These are phyloP conservation scores for Saccharomycopsis oosterbeekiorum DNA, from an alignment of 805 yeast species.

Conservation along the genomic window DNA sequence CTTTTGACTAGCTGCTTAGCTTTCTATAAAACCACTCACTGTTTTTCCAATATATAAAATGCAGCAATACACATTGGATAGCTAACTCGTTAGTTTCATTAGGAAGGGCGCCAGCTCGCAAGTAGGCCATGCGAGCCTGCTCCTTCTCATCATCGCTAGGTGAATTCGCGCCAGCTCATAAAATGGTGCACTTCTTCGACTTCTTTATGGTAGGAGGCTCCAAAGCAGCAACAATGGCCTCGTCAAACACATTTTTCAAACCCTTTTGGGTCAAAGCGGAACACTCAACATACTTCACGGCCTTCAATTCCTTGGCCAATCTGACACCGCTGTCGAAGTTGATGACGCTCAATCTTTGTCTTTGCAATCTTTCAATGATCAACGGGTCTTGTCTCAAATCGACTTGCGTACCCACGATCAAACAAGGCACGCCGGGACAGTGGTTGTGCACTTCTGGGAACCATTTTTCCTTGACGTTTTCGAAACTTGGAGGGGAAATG, in stretches of 20 bases:
- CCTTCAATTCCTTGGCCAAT: constrained; percentile 87
- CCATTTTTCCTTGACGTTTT: constrained; percentile 97
- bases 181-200: constrained; percentile 73
- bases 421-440: constrained; percentile 96
- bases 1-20: neutral
- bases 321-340: constrained; percentile 82
- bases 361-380: constrained; percentile 77
- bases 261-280: constrained; percentile 97
- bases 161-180: constrained; percentile 28
- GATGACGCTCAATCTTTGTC: constrained; percentile 85
- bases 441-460: constrained; percentile 97
- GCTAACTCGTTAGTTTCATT: too few relatives aligned
- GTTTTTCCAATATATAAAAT: neutral
- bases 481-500: constrained; percentile 94
- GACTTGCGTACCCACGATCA: constrained; percentile 93
- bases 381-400: constrained; percentile 92
- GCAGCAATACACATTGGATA: too few relatives aligned
- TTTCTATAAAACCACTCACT: neutral
- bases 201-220: constrained; percentile 89
- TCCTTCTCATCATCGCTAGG: neutral
- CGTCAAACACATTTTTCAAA: constrained; percentile 94
- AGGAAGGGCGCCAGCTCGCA: too few relatives aligned
- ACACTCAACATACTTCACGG: constrained; percentile 95
- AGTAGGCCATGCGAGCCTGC: too few relatives aligned
- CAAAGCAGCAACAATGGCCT: constrained; percentile 95